Evolutionary conservation across 208 protist genomes (phyloP).

Genomic region (Crithidia bombi): DNA sequence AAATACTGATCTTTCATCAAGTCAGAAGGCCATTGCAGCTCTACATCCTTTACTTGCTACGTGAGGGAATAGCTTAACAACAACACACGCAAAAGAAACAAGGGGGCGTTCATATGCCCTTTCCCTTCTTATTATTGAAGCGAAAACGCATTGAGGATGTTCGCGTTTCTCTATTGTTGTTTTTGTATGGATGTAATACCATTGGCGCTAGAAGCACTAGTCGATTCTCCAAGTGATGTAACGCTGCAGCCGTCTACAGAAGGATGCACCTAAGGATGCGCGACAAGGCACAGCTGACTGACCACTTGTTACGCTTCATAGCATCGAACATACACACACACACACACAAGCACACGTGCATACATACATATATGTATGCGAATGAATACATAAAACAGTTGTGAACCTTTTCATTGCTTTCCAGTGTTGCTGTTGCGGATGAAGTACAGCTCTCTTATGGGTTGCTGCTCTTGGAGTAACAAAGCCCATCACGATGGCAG

Average conservation of each 20-base stretch:
- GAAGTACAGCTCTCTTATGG: too few relatives aligned
- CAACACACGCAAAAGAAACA: background rate
- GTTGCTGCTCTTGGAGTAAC: too few relatives aligned
- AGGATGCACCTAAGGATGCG: constrained; percentile 4
- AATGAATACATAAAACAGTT: too few relatives aligned
- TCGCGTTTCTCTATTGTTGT: too few relatives aligned
- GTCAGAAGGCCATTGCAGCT: background rate
- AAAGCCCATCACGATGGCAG: too few relatives aligned
- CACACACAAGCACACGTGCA: background rate
- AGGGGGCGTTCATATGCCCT: constrained; percentile 2
- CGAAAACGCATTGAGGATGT: too few relatives aligned
- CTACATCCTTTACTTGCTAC: background rate
- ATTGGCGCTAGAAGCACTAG: too few relatives aligned
- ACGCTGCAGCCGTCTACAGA: constrained; percentile 39
- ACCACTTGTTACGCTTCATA: constrained; percentile 21
- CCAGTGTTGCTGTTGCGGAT: too few relatives aligned
- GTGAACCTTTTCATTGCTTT: too few relatives aligned
- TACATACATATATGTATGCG: too few relatives aligned
- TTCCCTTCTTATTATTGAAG: too few relatives aligned
- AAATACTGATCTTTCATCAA: constrained; percentile 8
- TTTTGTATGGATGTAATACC: too few relatives aligned
- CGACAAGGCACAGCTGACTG: constrained; percentile 44
- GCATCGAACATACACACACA: background rate
- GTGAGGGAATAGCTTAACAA: background rate
- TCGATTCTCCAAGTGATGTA: constrained; percentile 37